Evolutionary conservation across 192 early-diverging fungal genomes (phyloP).

Genomic region (Backusella psychrophila): DNA sequence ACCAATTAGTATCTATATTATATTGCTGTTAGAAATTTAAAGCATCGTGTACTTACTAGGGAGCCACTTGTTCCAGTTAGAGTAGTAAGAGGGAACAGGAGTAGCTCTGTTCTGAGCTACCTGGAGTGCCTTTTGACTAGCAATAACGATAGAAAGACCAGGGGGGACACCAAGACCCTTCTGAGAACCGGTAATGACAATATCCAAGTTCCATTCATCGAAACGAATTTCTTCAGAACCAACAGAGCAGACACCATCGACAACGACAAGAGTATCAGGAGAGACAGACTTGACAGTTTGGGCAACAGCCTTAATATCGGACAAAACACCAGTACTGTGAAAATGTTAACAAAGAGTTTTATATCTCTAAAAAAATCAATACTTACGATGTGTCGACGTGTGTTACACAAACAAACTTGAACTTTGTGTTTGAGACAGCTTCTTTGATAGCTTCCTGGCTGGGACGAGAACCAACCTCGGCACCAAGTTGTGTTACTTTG

Average conservation of each 20-base stretch:
- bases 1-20: not conserved
- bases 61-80: slow-evolving; percentile 91
- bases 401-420: slow-evolving; percentile 88
- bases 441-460: slow-evolving; percentile 62
- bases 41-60: slow-evolving; percentile 44
- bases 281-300: slow-evolving; percentile 70
- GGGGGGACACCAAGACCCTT: slow-evolving; percentile 97
- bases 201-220: slow-evolving; percentile 91
- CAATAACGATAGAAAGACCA: slow-evolving; percentile 87
- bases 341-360: not conserved
- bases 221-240: slow-evolving; percentile 90
- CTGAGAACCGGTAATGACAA: slow-evolving; percentile 91
- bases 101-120: slow-evolving; percentile 71
- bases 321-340: slow-evolving; percentile 75
- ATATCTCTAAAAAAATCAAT: not conserved
- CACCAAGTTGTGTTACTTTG: slow-evolving; percentile 72
- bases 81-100: slow-evolving; percentile 86
- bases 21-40: not conserved
- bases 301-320: slow-evolving; percentile 76
- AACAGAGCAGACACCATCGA: slow-evolving; percentile 96
- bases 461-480: slow-evolving; percentile 69
- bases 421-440: slow-evolving; percentile 62
- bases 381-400: slow-evolving; percentile 91
- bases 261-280: slow-evolving; percentile 84
- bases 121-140: slow-evolving; percentile 68